Percentiles rank a stretch among this genome's conserved stretches.
These are phyloP conservation scores for Dendrobium officinale DNA, from an alignment of 106 monocot genomes.

Conservation along the genomic window DNA sequence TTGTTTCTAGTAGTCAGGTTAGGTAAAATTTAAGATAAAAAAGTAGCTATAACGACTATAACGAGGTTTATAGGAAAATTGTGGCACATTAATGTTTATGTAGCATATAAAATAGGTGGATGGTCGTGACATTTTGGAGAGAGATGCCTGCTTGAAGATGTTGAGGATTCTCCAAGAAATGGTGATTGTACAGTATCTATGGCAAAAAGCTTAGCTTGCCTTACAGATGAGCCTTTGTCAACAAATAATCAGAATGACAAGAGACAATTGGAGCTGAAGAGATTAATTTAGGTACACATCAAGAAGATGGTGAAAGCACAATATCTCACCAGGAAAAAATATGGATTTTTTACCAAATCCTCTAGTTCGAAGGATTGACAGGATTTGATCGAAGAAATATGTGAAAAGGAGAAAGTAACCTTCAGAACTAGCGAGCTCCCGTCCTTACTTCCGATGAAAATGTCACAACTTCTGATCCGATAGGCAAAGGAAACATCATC, in stretches of 20 bases:
- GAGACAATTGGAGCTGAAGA: constrained; percentile 52
- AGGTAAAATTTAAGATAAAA: background rate
- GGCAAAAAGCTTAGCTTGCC: constrained; percentile 79
- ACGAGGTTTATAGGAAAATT: background rate
- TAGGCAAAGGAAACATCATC: no score
- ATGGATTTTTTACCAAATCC: no score
- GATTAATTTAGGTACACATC: constrained; percentile 56
- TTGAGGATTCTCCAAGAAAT: constrained; percentile 7
- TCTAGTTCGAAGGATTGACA: no score
- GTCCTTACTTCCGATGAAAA: no score
- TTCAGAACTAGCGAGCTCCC: no score
- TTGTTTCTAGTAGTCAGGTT: background rate
- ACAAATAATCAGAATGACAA: constrained; percentile 16
- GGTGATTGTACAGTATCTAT: constrained; percentile 22
- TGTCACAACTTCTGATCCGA: no score
- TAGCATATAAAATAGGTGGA: constrained; percentile 6
- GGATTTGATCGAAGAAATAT: no score
- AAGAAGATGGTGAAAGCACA: constrained; percentile 81
- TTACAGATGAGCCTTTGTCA: constrained; percentile 37
- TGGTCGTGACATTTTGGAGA: background rate
- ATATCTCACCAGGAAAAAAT: constrained; percentile 2
- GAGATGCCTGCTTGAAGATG: constrained; percentile 18
- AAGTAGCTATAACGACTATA: background rate
- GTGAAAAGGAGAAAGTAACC: no score
- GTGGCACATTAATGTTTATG: background rate